Evolutionary conservation across 805 yeast genomes (phyloP).

Genomic region (Saccharomyces eubayanus): DNA sequence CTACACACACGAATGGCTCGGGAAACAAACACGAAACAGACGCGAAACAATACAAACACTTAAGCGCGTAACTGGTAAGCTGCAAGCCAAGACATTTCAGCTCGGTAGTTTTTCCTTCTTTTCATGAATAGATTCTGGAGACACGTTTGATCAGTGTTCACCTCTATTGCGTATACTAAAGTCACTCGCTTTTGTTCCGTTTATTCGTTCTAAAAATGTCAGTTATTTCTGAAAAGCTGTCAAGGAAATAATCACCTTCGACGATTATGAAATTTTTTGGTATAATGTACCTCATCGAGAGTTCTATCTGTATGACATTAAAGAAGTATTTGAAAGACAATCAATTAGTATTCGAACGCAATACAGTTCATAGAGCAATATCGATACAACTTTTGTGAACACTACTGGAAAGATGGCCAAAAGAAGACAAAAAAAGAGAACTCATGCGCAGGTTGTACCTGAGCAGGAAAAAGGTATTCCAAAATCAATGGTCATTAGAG

Average conservation of each 20-base stretch:
- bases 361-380: neutral
- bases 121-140: too few species aligned
- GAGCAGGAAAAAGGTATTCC: conserved; percentile 73
- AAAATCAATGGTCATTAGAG: conserved; percentile 85
- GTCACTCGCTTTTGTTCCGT: neutral
- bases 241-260: neutral
- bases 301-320: neutral
- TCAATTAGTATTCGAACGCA: neutral
- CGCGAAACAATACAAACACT: neutral
- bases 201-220: neutral
- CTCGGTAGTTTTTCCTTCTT: too few species aligned
- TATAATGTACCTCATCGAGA: neutral
- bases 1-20: neutral
- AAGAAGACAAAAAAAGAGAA: conserved; percentile 71
- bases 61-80: too few species aligned
- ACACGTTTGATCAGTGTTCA: too few species aligned
- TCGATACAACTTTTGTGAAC: neutral
- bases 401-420: conserved; percentile 37
- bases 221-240: neutral
- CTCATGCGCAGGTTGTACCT: conserved; percentile 60
- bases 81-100: too few species aligned
- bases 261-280: neutral
- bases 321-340: neutral
- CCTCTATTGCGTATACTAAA: neutral
- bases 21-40: neutral